A percentile compares a stretch with the other conserved stretches of the same genome.
Evolutionary conservation across 306 rosid species (phyloP).

Genomic region (Fragaria ananassa): DNA sequence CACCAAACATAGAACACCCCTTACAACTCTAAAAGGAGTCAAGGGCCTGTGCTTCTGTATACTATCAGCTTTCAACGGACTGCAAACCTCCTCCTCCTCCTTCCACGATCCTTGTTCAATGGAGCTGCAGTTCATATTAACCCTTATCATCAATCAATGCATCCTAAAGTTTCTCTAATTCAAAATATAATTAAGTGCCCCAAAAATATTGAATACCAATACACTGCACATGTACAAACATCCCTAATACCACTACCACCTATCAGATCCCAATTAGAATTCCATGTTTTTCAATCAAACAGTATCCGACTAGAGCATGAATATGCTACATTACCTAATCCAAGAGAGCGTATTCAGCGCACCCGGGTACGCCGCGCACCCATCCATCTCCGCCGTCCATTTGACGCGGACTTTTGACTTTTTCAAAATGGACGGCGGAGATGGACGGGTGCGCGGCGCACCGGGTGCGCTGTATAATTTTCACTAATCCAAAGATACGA

Average conservation of each 20-base stretch:
- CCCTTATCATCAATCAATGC: background rate
- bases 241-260: background rate
- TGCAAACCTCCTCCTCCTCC: conserved; percentile 52
- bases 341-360: no score
- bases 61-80: conserved; percentile 39
- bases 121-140: conserved; percentile 36
- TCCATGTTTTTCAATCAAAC: background rate
- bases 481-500: background rate
- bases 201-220: background rate
- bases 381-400: no score
- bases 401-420: no score
- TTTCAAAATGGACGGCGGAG: no score
- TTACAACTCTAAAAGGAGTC: conserved; percentile 55
- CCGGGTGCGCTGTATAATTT: no score
- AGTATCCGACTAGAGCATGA: background rate
- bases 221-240: background rate
- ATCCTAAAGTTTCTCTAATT: background rate
- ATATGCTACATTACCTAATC: background rate
- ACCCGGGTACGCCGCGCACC: no score
- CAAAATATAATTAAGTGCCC: background rate
- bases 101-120: conserved; percentile 37
- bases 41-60: conserved; percentile 58
- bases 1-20: conserved; percentile 73
- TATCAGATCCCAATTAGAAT: background rate
- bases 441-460: no score